phyloP scores from a whole-genome alignment of 257 asterid species.

The Paulownia fortunei region DNA sequence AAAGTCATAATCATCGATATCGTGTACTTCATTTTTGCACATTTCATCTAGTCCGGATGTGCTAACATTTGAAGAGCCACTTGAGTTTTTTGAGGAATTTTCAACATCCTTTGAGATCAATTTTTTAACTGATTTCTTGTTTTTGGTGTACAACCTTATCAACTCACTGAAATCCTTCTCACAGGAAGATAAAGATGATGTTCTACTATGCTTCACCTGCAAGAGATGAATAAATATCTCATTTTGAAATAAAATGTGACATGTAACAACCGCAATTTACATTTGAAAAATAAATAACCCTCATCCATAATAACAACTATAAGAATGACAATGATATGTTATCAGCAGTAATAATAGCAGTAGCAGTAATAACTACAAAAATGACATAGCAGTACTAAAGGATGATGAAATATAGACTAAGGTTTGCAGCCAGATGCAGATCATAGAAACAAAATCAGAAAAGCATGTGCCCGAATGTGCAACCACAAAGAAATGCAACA shows the following conservation, averaged over 20 bases:
- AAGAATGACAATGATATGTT: not conserved
- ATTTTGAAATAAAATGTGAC: slow-evolving; percentile 1
- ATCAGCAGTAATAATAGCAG: slow-evolving; percentile 7
- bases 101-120: slow-evolving; percentile 35
- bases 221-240: slow-evolving; percentile 22
- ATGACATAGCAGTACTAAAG: slow-evolving; percentile 10
- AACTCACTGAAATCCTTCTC: slow-evolving; percentile 63
- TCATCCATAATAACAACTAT: not conserved
- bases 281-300: not conserved
- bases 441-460: slow-evolving; percentile 5
- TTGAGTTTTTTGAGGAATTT: slow-evolving; percentile 33
- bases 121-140: slow-evolving; percentile 36
- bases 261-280: slow-evolving; percentile 12
- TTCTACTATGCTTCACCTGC: slow-evolving; percentile 79
- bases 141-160: slow-evolving; percentile 48
- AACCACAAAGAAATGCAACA: slow-evolving; percentile 29
- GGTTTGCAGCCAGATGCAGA: slow-evolving; percentile 29
- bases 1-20: slow-evolving; percentile 39
- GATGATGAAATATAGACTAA: slow-evolving; percentile 18
- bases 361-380: not conserved
- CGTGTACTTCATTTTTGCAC: slow-evolving; percentile 22
- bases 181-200: slow-evolving; percentile 62
- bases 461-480: not conserved
- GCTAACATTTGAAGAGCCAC: slow-evolving; percentile 34
- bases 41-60: slow-evolving; percentile 39